Percentiles rank a stretch among this genome's conserved stretches.
Evolutionary conservation across 345 rosid genomes (phyloP).

Genomic region (Rhodamnia argentea): DNA sequence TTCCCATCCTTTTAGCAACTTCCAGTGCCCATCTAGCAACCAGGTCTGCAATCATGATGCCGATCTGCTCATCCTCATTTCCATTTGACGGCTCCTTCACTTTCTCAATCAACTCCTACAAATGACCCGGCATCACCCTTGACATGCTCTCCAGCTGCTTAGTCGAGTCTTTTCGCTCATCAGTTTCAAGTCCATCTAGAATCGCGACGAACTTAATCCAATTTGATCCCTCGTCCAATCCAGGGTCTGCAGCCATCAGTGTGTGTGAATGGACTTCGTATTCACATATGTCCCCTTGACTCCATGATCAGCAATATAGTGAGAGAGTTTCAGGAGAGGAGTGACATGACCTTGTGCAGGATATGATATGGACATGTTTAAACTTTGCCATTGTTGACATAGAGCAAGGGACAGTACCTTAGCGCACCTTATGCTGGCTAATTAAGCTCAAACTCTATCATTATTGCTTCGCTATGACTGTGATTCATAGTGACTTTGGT

Average conservation of each 20-base stretch:
- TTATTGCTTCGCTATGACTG: background rate
- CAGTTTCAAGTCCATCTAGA: constrained; percentile 14
- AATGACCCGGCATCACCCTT: constrained; percentile 8
- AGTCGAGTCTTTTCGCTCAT: constrained; percentile 2
- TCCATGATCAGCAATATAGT: background rate
- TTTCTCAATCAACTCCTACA: constrained; percentile 7
- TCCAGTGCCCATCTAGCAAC: constrained; percentile 10
- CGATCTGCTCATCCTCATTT: background rate
- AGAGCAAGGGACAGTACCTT: background rate
- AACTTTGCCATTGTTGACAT: background rate
- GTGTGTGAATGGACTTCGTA: background rate
- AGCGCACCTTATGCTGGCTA: background rate
- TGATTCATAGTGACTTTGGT: background rate
- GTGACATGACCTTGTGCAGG: background rate
- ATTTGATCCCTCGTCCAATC: background rate
- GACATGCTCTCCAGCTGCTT: background rate
- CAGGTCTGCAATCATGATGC: constrained; percentile 8
- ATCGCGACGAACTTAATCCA: constrained; percentile 2
- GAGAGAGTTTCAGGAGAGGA: background rate
- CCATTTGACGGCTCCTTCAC: background rate
- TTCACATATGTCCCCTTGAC: background rate
- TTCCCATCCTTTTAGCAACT: constrained; percentile 6
- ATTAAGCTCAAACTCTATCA: background rate
- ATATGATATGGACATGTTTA: background rate
- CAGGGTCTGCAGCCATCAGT: background rate